phyloP scores from a whole-genome alignment of 768 basidiomycete species.

The Lenzites betulinus region DNA sequence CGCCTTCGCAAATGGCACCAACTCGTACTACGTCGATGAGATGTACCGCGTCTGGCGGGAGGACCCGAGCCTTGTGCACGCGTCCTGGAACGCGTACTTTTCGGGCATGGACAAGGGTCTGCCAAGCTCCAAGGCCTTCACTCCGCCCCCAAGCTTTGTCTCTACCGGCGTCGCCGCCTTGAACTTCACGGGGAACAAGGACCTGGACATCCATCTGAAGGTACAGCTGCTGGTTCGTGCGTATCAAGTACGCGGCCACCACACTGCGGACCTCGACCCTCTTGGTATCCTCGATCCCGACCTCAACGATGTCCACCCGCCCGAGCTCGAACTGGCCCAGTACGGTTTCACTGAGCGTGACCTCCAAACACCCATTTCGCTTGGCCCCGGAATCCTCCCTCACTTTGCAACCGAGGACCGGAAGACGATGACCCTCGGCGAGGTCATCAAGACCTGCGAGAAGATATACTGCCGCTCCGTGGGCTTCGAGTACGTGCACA shows the following conservation, averaged over 20 bases:
- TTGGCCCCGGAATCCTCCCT: constrained; percentile 94
- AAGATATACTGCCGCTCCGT: constrained; percentile 93
- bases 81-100: constrained; percentile 94
- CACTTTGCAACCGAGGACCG: constrained; percentile 88
- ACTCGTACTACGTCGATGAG: constrained; percentile 97
- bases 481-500: constrained; percentile 92
- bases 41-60: constrained; percentile 93
- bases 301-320: constrained; percentile 72
- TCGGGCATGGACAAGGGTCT: constrained; percentile 89
- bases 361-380: constrained; percentile 88
- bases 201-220: constrained; percentile 93
- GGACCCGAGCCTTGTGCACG: constrained; percentile 89
- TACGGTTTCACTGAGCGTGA: constrained; percentile 96
- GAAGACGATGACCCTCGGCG: constrained; percentile 86
- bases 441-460: constrained; percentile 87
- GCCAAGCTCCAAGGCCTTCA: constrained; percentile 76
- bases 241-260: constrained; percentile 98
- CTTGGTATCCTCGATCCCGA: constrained; percentile 92
- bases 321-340: constrained; percentile 89
- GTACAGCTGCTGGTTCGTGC: constrained; percentile 96
- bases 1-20: constrained; percentile 90
- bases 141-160: constrained; percentile 76
- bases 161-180: constrained; percentile 62
- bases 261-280: constrained; percentile 93
- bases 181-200: constrained; percentile 63